phyloP scores from a whole-genome alignment of 2,329 filamentous ascomycete genomes.

The Fusarium sp. region DNA sequence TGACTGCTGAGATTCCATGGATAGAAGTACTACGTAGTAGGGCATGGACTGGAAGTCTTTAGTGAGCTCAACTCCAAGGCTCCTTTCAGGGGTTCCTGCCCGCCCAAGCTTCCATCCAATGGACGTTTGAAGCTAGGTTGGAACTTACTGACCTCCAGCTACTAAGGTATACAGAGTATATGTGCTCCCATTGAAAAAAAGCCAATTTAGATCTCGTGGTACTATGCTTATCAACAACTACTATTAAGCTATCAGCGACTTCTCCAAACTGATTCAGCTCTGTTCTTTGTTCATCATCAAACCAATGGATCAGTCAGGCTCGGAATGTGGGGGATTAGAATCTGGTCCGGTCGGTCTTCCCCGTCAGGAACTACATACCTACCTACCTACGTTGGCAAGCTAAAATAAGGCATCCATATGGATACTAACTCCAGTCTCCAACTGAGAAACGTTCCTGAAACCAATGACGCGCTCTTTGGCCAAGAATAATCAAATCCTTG shows the following conservation, averaged over 20 bases:
- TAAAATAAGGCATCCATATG: not conserved
- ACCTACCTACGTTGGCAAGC: not conserved
- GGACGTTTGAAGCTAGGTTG: too few relatives aligned
- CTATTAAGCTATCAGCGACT: not conserved
- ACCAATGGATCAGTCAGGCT: not conserved
- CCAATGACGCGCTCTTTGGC: conserved; percentile 40
- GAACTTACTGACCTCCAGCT: not conserved
- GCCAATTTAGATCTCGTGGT: not conserved
- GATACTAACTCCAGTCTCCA: not conserved
- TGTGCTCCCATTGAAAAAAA: not conserved
- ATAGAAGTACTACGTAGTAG: not conserved
- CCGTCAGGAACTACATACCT: not conserved
- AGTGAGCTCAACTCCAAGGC: not conserved
- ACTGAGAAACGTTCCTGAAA: conserved; percentile 34
- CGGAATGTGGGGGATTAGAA: conserved; percentile 34
- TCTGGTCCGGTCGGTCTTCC: not conserved
- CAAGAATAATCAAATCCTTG: conserved; percentile 16
- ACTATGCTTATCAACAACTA: not conserved
- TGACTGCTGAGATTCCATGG: conserved; percentile 15
- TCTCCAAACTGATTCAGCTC: not conserved
- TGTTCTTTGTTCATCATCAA: conserved; percentile 14
- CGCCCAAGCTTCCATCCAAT: not conserved
- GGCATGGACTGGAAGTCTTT: not conserved
- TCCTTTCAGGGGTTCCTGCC: conserved; percentile 1
- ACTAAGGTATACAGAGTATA: too few relatives aligned